Evolutionary conservation across 2,329 filamentous ascomycete species (phyloP).

Genomic region (Paecilomyces niveus): DNA sequence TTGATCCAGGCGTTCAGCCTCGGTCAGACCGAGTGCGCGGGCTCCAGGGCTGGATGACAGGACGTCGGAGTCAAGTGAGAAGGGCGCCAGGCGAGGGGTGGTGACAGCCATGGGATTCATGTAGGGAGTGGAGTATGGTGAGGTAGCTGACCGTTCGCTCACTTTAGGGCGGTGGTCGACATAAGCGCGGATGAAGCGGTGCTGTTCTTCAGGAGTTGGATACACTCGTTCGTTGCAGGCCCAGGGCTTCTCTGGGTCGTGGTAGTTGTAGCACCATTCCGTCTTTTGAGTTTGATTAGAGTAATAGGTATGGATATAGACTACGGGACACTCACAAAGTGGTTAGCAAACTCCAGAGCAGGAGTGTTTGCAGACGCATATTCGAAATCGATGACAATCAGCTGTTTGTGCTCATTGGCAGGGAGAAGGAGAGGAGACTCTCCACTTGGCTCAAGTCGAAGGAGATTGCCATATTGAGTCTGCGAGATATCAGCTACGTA

Average conservation of each 20-base stretch:
- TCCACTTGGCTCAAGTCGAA: conserved; percentile 62
- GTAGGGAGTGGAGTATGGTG: conserved; percentile 21
- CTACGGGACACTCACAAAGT: conserved; percentile 58
- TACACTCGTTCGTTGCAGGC: conserved; percentile 64
- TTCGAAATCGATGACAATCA: conserved; percentile 97
- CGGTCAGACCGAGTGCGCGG: conserved; percentile 33
- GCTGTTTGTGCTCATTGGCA: conserved; percentile 88
- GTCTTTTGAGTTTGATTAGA: conserved; percentile 38
- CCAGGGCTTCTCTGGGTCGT: conserved; percentile 59
- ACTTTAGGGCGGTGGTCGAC: conserved; percentile 67
- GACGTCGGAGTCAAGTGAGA: conserved; percentile 69
- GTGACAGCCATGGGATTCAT: conserved; percentile 48
- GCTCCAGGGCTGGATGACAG: conserved; percentile 50
- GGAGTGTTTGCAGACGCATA: conserved; percentile 85
- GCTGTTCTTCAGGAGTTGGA: conserved; percentile 73
- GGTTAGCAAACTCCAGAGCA: conserved; percentile 91
- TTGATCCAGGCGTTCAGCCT: conserved; percentile 57
- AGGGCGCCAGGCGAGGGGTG: conserved; percentile 49
- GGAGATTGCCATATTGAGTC: conserved; percentile 98
- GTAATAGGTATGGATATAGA: background rate
- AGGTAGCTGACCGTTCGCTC: conserved; percentile 13
- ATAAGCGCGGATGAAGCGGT: conserved; percentile 78
- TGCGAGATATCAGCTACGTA: conserved; percentile 30
- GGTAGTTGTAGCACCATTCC: conserved; percentile 98
- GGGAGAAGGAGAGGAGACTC: conserved; percentile 83